Base-by-base conservation (phyloP, 495 filamentous ascomycete species). In the Aspergillus haitiensis region DNA sequence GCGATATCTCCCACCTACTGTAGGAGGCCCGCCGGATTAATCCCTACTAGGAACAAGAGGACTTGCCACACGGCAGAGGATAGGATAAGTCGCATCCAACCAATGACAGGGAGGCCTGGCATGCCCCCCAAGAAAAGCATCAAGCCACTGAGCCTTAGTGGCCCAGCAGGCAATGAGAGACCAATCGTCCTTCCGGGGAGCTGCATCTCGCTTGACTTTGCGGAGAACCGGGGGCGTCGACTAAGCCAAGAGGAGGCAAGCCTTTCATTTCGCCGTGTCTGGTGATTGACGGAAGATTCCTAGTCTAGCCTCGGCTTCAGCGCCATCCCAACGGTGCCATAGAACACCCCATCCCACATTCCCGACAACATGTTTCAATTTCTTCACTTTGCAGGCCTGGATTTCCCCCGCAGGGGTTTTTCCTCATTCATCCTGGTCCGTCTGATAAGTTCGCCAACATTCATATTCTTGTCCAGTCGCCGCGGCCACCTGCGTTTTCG, bases 281-380 rank as follows among this genome's bases (percentile, higher is more conserved):
- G 55, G 49, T 74, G 71, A 75, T 75, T 75, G 73, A 74, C 55
- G 73, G 73, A 71, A 74, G 37, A 71, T 67, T 64, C 37, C 45
- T 55, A 58, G 60, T 52, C 34, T 42, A 27, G 46, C 52, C 53
- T 58, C 40, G 62, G 66, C 66, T 55, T 47, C 55, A 59, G 35
- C 55, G 18, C 60, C 63, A 65, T 57, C 50, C 51, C 57, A 52
- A 49, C 56, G 60, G 55, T 58, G 55, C 60, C 54, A 47, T 45
- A 60, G 8, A 36, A 40, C 47, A 35, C 32, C 35, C 44, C 56
- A 33, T 52, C 15, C 15, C 15, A 8, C 37, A 48, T 53, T 34
- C 42, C 40, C 47, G 49, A 37, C 46, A 6, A 39, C 35, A 45
- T 56, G 40, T 39, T 48, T 49, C 13, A 48, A 40, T 50, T 39